These are phyloP conservation scores for Cadophora luteo-olivacea DNA, from an alignment of 2,329 filamentous ascomycete genomes.

Conservation along the genomic window DNA sequence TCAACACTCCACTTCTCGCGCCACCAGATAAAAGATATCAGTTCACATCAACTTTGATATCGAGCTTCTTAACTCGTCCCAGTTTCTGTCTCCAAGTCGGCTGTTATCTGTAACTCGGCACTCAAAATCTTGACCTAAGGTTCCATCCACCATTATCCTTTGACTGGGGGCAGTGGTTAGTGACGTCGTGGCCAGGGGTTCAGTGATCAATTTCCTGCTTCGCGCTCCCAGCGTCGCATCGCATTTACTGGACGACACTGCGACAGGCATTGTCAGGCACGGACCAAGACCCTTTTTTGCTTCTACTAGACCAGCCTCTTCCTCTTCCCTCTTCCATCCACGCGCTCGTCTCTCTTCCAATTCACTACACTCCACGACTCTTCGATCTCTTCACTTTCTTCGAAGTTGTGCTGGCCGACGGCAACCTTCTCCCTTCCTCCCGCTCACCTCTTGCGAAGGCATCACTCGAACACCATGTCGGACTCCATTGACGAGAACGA, in stretches of 20 bases:
- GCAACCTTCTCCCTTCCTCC: neutral
- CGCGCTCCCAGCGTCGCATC: conserved; percentile 15
- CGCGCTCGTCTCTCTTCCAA: neutral
- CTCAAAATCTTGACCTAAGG: conserved; percentile 15
- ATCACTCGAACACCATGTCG: conserved; percentile 21
- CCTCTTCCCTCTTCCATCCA: neutral
- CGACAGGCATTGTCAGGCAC: neutral
- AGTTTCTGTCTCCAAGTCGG: neutral
- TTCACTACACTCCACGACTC: neutral
- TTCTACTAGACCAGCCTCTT: conserved; percentile 2
- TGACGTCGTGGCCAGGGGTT: conserved; percentile 12
- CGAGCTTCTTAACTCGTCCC: neutral
- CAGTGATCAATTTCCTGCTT: conserved; percentile 17
- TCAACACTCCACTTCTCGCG: neutral
- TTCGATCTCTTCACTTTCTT: neutral
- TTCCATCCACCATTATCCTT: neutral
- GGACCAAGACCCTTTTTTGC: conserved; percentile 14
- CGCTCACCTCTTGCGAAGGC: conserved; percentile 19
- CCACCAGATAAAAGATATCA: neutral
- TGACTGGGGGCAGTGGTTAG: neutral
- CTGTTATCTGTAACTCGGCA: conserved; percentile 6
- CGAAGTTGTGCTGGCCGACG: conserved; percentile 1
- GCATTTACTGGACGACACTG: neutral
- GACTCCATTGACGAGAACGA: conserved; percentile 18
- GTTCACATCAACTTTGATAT: neutral